phyloP scores from a whole-genome alignment of 129 eudicot species.

The Artemisia tridentata region DNA sequence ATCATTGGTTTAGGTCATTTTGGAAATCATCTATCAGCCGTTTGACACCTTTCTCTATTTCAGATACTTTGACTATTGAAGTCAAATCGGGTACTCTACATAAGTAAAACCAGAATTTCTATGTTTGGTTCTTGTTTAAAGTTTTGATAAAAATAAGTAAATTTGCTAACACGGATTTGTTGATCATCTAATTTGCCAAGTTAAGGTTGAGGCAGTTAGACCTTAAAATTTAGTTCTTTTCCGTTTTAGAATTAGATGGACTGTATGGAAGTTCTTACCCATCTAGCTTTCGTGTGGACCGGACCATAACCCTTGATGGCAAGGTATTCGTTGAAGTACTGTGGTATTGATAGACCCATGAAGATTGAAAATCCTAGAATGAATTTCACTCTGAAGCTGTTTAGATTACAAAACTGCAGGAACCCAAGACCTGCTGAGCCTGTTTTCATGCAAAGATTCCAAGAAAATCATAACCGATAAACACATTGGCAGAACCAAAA shows the following conservation, averaged over 20 bases:
- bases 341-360: conserved; percentile 94
- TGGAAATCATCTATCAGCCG: neutral
- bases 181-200: too few species aligned
- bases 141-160: neutral
- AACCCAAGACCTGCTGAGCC: conserved; percentile 85
- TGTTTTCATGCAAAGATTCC: conserved; percentile 22
- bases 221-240: too few species aligned
- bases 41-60: neutral
- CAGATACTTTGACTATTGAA: neutral
- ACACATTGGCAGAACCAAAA: neutral
- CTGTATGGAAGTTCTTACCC: conserved; percentile 49
- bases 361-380: conserved; percentile 82
- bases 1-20: neutral
- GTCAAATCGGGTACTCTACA: neutral
- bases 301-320: conserved; percentile 72
- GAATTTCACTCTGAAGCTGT: conserved; percentile 88
- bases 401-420: conserved; percentile 92
- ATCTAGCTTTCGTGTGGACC: conserved; percentile 83
- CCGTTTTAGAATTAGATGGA: neutral
- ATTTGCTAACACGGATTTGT: neutral
- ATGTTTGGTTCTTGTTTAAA: neutral
- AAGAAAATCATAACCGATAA: neutral
- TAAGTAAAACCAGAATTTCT: neutral
- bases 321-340: conserved; percentile 80
- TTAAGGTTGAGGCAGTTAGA: too few species aligned